Evolutionary conservation across 352 stramenopile species (phyloP).

Genomic region (Globisporangium camurandrum): DNA sequence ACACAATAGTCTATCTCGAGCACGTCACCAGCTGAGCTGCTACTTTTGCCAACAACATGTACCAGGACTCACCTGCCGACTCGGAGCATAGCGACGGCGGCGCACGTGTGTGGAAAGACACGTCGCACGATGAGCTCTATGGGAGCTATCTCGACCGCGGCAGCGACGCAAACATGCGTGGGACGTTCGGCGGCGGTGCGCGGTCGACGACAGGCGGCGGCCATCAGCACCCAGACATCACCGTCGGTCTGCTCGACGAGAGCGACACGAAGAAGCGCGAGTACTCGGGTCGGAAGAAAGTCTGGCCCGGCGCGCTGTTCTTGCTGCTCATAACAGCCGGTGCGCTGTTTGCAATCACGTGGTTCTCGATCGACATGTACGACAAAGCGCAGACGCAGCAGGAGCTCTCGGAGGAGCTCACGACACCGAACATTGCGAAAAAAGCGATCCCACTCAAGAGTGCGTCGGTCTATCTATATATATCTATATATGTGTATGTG

Average conservation of each 20-base stretch:
- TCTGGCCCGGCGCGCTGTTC: slow-evolving; percentile 75
- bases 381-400: slow-evolving; percentile 61
- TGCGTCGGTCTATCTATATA: slow-evolving; percentile 10
- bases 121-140: slow-evolving; percentile 61
- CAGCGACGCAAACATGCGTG: slow-evolving; percentile 20
- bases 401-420: slow-evolving; percentile 42
- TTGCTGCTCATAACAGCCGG: slow-evolving; percentile 43
- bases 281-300: slow-evolving; percentile 62
- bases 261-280: slow-evolving; percentile 27
- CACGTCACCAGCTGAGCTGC: too few species aligned
- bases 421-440: slow-evolving; percentile 17
- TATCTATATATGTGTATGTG: background rate
- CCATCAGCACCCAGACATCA: slow-evolving; percentile 54
- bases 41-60: slow-evolving; percentile 3
- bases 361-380: slow-evolving; percentile 53
- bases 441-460: slow-evolving; percentile 36
- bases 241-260: slow-evolving; percentile 60
- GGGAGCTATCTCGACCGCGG: slow-evolving; percentile 54
- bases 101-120: slow-evolving; percentile 67
- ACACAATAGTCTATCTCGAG: too few species aligned
- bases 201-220: slow-evolving; percentile 8
- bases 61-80: slow-evolving; percentile 16
- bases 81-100: slow-evolving; percentile 10
- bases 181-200: slow-evolving; percentile 10
- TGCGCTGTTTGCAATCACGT: slow-evolving; percentile 48